Percentiles rank a stretch among this genome's conserved stretches.
Evolutionary conservation across 1,284 basidiomycete species (phyloP).

Genomic region (Microbotryum saponariae): DNA sequence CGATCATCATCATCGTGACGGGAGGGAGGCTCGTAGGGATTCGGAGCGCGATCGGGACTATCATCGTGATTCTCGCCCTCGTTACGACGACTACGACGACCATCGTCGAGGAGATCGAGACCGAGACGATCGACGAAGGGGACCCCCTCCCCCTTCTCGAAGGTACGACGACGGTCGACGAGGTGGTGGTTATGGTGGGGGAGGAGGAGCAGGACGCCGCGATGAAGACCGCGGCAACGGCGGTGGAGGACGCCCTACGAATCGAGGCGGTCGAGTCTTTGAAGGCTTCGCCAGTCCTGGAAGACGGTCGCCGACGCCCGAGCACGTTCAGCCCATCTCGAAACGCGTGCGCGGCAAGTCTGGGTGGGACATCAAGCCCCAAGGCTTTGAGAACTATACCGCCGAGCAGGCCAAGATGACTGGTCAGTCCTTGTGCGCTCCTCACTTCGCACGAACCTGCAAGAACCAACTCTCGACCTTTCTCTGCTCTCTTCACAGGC

Average conservation of each 20-base stretch:
- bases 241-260: slow-evolving; percentile 43
- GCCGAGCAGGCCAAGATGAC: slow-evolving; percentile 96
- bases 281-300: slow-evolving; percentile 53
- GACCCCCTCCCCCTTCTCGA: slow-evolving; percentile 40
- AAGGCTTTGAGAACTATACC: slow-evolving; percentile 88
- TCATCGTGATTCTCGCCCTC: slow-evolving; percentile 5
- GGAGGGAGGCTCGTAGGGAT: slow-evolving; percentile 17
- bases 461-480: neutral
- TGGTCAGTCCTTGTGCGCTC: slow-evolving; percentile 49
- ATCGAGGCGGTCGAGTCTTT: slow-evolving; percentile 46
- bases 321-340: slow-evolving; percentile 69
- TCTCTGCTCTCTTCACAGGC: slow-evolving; percentile 47
- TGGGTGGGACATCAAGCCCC: slow-evolving; percentile 91
- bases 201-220: slow-evolving; percentile 46
- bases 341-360: slow-evolving; percentile 79
- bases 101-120: slow-evolving; percentile 9
- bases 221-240: slow-evolving; percentile 40
- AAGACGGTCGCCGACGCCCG: slow-evolving; percentile 81
- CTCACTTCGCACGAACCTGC: neutral
- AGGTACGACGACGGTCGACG: slow-evolving; percentile 23
- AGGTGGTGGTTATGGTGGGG: slow-evolving; percentile 42
- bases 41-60: slow-evolving; percentile 34
- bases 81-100: slow-evolving; percentile 27
- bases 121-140: slow-evolving; percentile 5
- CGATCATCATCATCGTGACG: slow-evolving; percentile 39